Evolutionary conservation across 148 eudicot genomes (phyloP), one percentile per base, ranked within the genome.

Genomic region (Vaccinium corymbosum): DNA sequence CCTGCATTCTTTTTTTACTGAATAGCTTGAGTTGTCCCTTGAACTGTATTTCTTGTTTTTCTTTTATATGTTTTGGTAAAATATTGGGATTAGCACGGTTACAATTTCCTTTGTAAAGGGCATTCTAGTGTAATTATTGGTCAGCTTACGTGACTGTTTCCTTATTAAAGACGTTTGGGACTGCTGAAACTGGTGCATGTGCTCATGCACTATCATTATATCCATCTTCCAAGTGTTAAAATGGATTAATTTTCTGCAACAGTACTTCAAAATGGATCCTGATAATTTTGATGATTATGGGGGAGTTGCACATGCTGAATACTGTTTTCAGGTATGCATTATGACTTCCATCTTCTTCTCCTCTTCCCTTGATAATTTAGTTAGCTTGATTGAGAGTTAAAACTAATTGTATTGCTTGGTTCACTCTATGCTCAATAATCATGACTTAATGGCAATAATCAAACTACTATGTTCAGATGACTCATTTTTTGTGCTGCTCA

Each of bases 251-350:
- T 80, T 73, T 80, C 7, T 86, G 38, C 86, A 82, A 87, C 91
- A 93, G 95, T 93, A 93, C 84, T 93, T 89, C 88, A 90, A 93
- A 80, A 93, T 93, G 95, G 94, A 93, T 87, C 89, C 88, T 72
- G 90, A 90, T 80, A 91, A 88, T 84, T 93, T 86, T 89, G 94
- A 91, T 66, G 84, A 84, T 22, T 90, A 86, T 86, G 95, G 95
- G 64, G 95, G 95, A n/a, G 84, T 93, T 61, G 88, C 88, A 35
- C 95, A 93, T 89, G 94, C 92, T 75, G 90, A 88, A 84, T 93
- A 93, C 85, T 93, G 95, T 91, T 93, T 93, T 84, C 90, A 93
- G 94, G 95, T 93, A 49, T 16, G 57, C 73, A 59, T 83, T 7
- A 20, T 81, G 38, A 55, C 64, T 19, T 83, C 27, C 71, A 7